Conservation (phyloP, 2,329 filamentous ascomycete genomes). For the Didymellaceae sp. region DNA sequence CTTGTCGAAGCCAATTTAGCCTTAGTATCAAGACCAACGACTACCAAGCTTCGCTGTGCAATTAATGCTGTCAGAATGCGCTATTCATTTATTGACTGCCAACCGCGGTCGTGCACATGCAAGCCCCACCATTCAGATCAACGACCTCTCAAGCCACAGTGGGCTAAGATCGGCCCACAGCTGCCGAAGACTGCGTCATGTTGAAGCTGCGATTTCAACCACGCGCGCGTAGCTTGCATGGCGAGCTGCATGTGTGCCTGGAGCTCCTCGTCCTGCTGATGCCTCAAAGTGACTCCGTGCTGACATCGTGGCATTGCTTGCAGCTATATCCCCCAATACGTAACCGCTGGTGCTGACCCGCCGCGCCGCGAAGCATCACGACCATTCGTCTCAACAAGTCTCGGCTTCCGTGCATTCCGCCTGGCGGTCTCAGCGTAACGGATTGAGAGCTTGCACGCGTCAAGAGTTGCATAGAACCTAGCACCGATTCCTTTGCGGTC, state of each 20-base stretch:
- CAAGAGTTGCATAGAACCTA: conserved; percentile 14
- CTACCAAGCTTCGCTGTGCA: too few relatives aligned
- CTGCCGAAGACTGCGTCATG: conserved; percentile 16
- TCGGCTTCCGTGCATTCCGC: conserved; percentile 13
- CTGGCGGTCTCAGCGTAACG: conserved; percentile 12
- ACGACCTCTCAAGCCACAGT: conserved; percentile 7
- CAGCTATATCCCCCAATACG: background rate
- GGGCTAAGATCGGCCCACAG: conserved; percentile 11
- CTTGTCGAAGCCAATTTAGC: too few relatives aligned
- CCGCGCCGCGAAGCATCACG: background rate
- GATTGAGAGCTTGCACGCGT: conserved; percentile 9
- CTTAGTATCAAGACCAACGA: too few relatives aligned
- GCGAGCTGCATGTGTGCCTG: background rate
- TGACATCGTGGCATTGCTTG: background rate
- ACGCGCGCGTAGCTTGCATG: conserved; percentile 9
- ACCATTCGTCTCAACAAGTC: conserved; percentile 10
- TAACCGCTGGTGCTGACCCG: background rate
- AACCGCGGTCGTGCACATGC: conserved; percentile 1
- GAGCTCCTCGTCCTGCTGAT: conserved; percentile 4
- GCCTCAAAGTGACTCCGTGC: background rate
- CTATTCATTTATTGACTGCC: conserved; percentile 8
- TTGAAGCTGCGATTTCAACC: conserved; percentile 11
- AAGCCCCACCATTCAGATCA: conserved; percentile 12
- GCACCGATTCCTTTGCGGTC: conserved; percentile 2
- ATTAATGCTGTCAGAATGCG: too few relatives aligned